These are phyloP conservation scores for Penicillium sp. DNA, from an alignment of 2,329 filamentous ascomycete genomes.

Conservation along the genomic window DNA sequence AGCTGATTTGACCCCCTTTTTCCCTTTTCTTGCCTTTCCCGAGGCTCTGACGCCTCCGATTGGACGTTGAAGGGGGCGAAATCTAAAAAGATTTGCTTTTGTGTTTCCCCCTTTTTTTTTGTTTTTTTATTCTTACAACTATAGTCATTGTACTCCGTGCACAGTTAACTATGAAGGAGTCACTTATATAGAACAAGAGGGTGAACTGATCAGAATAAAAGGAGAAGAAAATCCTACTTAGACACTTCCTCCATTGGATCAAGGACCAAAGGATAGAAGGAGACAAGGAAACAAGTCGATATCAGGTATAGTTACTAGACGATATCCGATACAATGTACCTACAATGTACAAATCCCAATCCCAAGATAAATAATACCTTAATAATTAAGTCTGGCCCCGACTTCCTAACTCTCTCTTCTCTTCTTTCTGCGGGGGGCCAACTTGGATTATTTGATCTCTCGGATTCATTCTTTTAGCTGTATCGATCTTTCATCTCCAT, in stretches of 20 bases:
- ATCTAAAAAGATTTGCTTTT: too few species aligned
- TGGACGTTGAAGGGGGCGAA: too few species aligned
- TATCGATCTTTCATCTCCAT: background rate
- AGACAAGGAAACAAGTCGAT: background rate
- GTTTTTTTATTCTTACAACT: background rate
- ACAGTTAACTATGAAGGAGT: background rate
- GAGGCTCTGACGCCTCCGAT: too few species aligned
- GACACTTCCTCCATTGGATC: background rate
- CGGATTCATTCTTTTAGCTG: background rate
- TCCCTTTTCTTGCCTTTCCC: background rate
- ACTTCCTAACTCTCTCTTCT: background rate
- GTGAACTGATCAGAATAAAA: background rate
- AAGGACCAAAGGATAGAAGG: background rate
- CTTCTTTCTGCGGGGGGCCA: constrained; percentile 2
- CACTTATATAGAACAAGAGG: background rate
- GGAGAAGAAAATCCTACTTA: background rate
- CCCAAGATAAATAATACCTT: too few species aligned
- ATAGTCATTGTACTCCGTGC: too few species aligned
- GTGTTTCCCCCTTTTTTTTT: background rate
- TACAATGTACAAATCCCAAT: too few species aligned
- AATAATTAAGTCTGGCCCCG: background rate
- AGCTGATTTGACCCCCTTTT: background rate
- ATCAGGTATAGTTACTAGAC: too few species aligned
- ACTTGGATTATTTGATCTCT: background rate
- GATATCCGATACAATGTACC: too few species aligned